These are phyloP conservation scores for Candida saitoana DNA, from an alignment of 805 yeast genomes.

Conservation along the genomic window DNA sequence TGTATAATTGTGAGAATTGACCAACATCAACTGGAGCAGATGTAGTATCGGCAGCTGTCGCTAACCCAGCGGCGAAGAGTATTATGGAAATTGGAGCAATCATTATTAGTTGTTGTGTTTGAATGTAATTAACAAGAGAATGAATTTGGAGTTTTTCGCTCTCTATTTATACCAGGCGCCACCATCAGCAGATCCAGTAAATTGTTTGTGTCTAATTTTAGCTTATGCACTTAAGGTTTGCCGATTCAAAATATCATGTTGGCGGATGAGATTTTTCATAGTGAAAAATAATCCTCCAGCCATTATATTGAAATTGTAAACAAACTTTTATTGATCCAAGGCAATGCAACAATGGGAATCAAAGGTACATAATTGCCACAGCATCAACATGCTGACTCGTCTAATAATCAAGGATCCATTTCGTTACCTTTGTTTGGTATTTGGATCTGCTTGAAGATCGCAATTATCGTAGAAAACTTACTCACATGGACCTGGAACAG, in stretches of 20 bases:
- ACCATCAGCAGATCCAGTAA: neutral
- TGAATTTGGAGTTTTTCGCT: conserved; percentile 5
- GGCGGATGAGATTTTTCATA: neutral
- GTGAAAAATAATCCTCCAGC: neutral
- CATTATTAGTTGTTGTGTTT: neutral
- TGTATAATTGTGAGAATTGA: conserved; percentile 4
- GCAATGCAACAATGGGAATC: neutral
- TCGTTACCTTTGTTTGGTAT: too few species aligned
- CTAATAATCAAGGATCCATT: too few species aligned
- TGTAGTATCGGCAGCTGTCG: conserved; percentile 1
- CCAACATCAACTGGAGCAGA: conserved; percentile 1
- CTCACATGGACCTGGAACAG: neutral
- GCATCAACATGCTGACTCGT: neutral
- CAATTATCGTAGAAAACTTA: too few species aligned
- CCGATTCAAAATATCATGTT: neutral
- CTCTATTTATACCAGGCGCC: conserved; percentile 2
- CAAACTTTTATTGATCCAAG: too few species aligned
- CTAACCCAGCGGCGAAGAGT: conserved; percentile 2
- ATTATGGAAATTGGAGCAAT: conserved; percentile 3
- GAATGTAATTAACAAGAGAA: conserved; percentile 9
- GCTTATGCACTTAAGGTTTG: neutral
- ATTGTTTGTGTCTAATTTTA: neutral
- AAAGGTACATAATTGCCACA: neutral
- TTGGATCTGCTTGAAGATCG: too few species aligned
- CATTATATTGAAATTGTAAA: neutral